Base-by-base conservation (phyloP, 2,329 filamentous ascomycete genomes). In the Microthyrium microscopicum region DNA sequence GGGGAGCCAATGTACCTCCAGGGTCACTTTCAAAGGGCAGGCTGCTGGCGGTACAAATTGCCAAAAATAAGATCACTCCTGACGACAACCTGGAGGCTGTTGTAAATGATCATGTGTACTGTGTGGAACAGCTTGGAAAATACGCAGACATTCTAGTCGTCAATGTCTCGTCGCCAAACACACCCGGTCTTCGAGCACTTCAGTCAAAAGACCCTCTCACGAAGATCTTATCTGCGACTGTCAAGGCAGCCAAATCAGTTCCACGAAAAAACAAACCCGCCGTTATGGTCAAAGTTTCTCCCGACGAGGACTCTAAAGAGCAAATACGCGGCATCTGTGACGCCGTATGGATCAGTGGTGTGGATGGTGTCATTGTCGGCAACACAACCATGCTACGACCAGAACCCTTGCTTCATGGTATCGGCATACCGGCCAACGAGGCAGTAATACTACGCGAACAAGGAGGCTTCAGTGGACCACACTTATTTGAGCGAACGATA, bases 221-320 rank as follows among this genome's bases (percentile, higher is more conserved):
- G 2, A 63, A 70, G 26, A 77, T 98, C 29, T 60, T 98, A 26
- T 70, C 66, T 7, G 80, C 81, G 1, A 87, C 95, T 0, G 87
- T 95, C 2, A 64, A 71, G 12, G 80, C 87, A 35, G 84, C 84
- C 1, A 61, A 69, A 43, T 62, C 63, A 40, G 68, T 77, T 9
- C 64, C 78, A 19, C 67, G 85, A 43, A 77, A 71, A 51, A 70
- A 66, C 1, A 80, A 77, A 48, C 82, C 81, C 1, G 73, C 65
- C 37, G 82, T 98, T 37, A 93, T 98, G 82, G 89, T 98, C 47
- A 98, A 98, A 62, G 87, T 98, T 15, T 92, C 82, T 38, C 89
- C 89, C 0, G 89, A 98, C 46, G 89, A 95, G 57, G 83, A 94
- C 51, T 73, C 77, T 15, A 74, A 84, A 33, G 63, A 73, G 36